Percentiles rank a stretch among this genome's conserved stretches.
phyloP scores from a whole-genome alignment of 78 protist genomes.

The Guillardia theta region DNA sequence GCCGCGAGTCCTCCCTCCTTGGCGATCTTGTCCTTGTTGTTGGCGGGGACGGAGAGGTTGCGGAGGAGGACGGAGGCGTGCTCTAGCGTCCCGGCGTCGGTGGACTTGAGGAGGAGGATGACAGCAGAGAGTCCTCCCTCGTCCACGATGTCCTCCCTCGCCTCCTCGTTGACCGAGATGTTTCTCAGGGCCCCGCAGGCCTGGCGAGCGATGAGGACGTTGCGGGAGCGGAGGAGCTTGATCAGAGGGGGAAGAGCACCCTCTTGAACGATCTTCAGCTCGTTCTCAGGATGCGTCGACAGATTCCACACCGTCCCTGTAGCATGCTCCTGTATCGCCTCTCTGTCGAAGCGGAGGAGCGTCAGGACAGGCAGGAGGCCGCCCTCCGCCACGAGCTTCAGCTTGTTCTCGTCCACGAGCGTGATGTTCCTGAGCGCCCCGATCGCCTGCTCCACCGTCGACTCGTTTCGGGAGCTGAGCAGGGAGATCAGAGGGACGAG shows the following conservation, averaged over 20 bases:
- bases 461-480: background rate
- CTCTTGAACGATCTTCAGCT: constrained; percentile 10
- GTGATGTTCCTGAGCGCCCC: constrained; percentile 30
- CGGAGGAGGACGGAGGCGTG: background rate
- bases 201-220: background rate
- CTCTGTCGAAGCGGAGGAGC: constrained; percentile 11
- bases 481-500: background rate
- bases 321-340: constrained; percentile 23
- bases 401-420: constrained; percentile 8
- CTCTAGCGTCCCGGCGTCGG: background rate
- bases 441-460: background rate
- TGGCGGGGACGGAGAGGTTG: background rate
- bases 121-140: constrained; percentile 12
- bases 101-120: background rate
- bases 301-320: constrained; percentile 1
- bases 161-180: constrained; percentile 28
- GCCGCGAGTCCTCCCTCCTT: constrained; percentile 10
- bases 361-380: constrained; percentile 17
- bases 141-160: background rate
- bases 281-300: constrained; percentile 14
- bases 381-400: constrained; percentile 26
- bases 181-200: constrained; percentile 24
- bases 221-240: constrained; percentile 24
- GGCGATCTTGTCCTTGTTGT: constrained; percentile 26
- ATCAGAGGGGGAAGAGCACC: constrained; percentile 27